Conservation (phyloP, 1,284 basidiomycete species). For the Mycena citricolor region DNA sequence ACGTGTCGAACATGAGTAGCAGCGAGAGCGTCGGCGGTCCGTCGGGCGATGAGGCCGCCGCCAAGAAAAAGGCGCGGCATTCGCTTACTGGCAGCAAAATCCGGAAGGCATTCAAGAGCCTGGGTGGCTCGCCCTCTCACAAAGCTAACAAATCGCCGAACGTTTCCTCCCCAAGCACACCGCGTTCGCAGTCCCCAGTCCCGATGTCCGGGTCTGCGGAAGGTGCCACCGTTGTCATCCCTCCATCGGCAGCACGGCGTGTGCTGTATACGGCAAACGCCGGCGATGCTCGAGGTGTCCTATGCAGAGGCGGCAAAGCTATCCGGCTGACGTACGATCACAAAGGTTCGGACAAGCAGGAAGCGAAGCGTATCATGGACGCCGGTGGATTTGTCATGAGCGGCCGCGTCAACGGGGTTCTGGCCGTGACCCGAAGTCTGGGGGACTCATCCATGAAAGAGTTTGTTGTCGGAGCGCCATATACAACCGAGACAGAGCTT, state of each 20-base stretch:
- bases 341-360: conserved; percentile 96
- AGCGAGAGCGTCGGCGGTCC: conserved; percentile 29
- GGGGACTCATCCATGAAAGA: conserved; percentile 99
- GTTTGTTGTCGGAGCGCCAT: conserved; percentile 97
- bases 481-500: conserved; percentile 95
- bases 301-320: conserved; percentile 88
- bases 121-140: conserved; percentile 41
- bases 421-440: conserved; percentile 94
- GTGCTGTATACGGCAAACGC: conserved; percentile 97
- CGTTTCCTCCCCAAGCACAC: conserved; percentile 33
- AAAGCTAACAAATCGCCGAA: conserved; percentile 27
- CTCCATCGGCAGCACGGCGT: conserved; percentile 55
- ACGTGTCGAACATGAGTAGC: conserved; percentile 35
- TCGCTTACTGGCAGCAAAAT: conserved; percentile 48
- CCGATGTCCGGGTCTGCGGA: conserved; percentile 32
- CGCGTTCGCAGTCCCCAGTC: conserved; percentile 41
- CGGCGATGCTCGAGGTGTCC: conserved; percentile 88
- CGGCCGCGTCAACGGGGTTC: conserved; percentile 94
- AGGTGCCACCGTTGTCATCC: conserved; percentile 38
- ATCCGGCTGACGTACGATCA: conserved; percentile 97
- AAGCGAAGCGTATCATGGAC: conserved; percentile 96
- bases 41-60: conserved; percentile 26
- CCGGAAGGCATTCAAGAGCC: conserved; percentile 54
- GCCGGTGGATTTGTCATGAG: conserved; percentile 99
- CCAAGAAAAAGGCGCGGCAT: conserved; percentile 40